Base-by-base conservation (phyloP, 257 asterid genomes). In the Solanum etuberosum region DNA sequence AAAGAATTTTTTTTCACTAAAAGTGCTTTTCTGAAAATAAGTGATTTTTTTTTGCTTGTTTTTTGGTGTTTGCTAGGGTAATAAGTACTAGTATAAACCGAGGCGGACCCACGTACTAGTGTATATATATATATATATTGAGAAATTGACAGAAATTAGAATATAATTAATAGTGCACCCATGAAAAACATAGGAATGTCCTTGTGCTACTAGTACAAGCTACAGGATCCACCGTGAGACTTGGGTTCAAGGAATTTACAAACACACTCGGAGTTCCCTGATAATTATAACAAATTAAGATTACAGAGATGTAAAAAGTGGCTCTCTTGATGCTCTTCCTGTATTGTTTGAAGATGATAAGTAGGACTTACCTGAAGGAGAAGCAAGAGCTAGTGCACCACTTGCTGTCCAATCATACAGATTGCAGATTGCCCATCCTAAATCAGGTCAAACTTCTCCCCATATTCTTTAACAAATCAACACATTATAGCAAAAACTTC, bases 341-440 rank as follows among this genome's bases (percentile, higher is more conserved):
- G 38, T 84, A 25, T 63, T 57, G 5, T 63, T 16, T 31, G 10
- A 65, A 94, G 96, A 91, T 86, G 72, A 87, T 92, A 91, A 92
- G 92, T 89, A 88, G 90, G 87, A 54, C 37, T 32, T 71, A 93
- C 90, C 83, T 93, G 91, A 91, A 91, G 88, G 94, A 91, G 90
- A 93, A 91, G 88, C 88, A 70, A 83, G 98, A 94, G 87, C 90
- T 93, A 42, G 88, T 91, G 43, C 90, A 91, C 25, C 89, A 94
- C 91, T 89, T 94, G 84, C 16, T 93, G 87, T 71, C 85, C 40
- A 87, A 87, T 43, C 84, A 90, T 34, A 91, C 89, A 29, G 90
- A 88, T 59, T 78, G 48, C 54, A 67, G 57, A 34, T 63, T 89
- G 85, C 91, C 90, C 43, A 25, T 87, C 38, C 78, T 94, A 57